Base-by-base conservation (phyloP, 179 eudicot genomes). In the Beta corolliflora region DNA sequence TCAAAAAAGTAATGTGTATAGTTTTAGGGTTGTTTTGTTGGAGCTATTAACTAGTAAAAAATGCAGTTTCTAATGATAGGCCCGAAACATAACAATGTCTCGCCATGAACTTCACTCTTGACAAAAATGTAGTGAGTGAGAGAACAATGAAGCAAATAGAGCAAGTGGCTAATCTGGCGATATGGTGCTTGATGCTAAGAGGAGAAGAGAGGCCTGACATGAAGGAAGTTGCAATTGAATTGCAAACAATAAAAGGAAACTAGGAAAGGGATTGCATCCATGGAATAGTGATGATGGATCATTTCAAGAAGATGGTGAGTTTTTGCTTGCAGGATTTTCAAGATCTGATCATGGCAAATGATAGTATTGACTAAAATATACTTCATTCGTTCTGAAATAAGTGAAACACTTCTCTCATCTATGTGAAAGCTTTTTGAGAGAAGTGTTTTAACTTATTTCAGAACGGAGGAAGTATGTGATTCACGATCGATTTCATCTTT, bases 151-250 rank as follows among this genome's bases (percentile, higher is more conserved):
- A 29, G 31, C 31, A 29, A 29, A 29, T 29, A 29, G 31, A 29
- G 31, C 31, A 29, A 29, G 31, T 29, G 31, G 31, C 80, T 0
- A n/a, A 71, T 29, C 67, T 87, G 16, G 82, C 85, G 9, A 36
- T 36, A 59, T 31, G 77, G 25, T 82, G 84, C 58, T 71, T 82
- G 15, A 77, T 16, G 21, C 12, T 82, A 44, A 84, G 73, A 19
- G 85, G 86, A 50, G 85, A 81, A 0, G 81, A 86, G 3, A 84
- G 86, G 53, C 86, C 86, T 15, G 66, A 54, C 15, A 88, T 86
- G 90, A 84, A 83, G 52, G 84, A 87, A 79, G 88, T 88, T 1
- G 87, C 86, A 0, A 70, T 56, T 68, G 6, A 29, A 29, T 29
- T 29, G 81, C 84, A 14, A 29, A 50, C 79, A 11, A 78, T 82